Base-by-base conservation (phyloP, 306 rosid genomes). In the Purshia tridentata region DNA sequence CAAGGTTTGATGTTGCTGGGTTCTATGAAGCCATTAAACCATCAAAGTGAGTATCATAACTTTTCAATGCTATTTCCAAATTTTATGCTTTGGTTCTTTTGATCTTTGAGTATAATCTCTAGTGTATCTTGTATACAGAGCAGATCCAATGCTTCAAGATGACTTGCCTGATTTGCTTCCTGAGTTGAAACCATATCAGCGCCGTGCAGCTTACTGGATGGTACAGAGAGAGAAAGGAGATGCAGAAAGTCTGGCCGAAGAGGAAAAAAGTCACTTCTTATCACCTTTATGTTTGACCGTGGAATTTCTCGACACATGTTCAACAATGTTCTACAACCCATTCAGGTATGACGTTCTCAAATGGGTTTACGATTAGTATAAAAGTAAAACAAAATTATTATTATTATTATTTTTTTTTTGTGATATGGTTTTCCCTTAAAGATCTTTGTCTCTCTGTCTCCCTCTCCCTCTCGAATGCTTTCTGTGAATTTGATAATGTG, bases 121-220 rank as follows among this genome's bases (percentile, higher is more conserved):
- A 72, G 61, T 65, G 47, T 47, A 75, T 83, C 57, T 69, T 88
- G 73, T 79, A 72, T 76, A 52, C 78, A 94, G 97, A 87, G 64
- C 62, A 29, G 93, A 86, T 56, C 87, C 91, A 67, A 88, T 85
- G 96, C 91, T 94, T 52, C 83, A 83, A 76, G 87, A 85, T 73
- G 89, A 84, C 82, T 81, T 89, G 74, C 89, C 92, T 20, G 88
- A 84, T 76, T 82, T 94, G 88, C 92, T 91, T 86, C 95, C 96
- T 59, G 90, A 86, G 70, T 72, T 94, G 84, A 87, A 96, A 81
- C 97, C 97, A 44, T 94, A 89, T 84, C 98, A 91, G 80, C 77
- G 91, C 59, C 96, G 95, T 72, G 98, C 98, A 74, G 95, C 92
- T 86, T 86, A 83, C 71, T 94, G 98, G 98, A 94, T 94, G 98